Percentiles rank a stretch among this genome's conserved stretches.
These are phyloP conservation scores for Gossypium thurberi DNA, from an alignment of 345 rosid species.

Conservation along the genomic window DNA sequence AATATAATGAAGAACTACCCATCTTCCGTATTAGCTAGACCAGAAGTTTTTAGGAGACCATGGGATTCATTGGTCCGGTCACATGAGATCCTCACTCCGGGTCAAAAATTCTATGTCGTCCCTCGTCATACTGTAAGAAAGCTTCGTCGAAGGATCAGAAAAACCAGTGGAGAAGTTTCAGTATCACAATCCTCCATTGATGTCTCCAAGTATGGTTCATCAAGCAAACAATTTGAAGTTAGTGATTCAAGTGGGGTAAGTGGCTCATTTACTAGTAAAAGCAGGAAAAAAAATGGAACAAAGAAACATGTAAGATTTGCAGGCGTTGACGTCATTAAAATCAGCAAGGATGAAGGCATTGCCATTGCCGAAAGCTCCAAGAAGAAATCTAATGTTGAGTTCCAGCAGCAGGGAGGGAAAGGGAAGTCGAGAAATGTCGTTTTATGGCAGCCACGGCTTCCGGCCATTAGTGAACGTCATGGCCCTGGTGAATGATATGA, in stretches of 20 bases:
- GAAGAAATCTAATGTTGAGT: background rate
- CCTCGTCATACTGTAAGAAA: constrained; percentile 33
- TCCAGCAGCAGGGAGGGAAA: background rate
- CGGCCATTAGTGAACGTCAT: constrained; percentile 15
- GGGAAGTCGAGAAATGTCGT: background rate
- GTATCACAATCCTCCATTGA: background rate
- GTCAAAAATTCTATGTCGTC: constrained; percentile 29
- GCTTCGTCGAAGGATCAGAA: constrained; percentile 26
- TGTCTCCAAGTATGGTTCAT: background rate
- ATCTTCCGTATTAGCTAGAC: constrained; percentile 27
- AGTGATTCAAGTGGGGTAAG: constrained; percentile 8
- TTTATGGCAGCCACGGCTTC: constrained; percentile 28
- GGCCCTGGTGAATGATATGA: background rate
- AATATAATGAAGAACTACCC: constrained; percentile 40
- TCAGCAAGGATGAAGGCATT: background rate
- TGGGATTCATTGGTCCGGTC: constrained; percentile 19
- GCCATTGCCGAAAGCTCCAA: background rate
- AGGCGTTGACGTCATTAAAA: constrained; percentile 22
- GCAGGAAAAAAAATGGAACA: background rate
- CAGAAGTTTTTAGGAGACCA: constrained; percentile 39
- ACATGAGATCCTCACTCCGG: constrained; percentile 12
- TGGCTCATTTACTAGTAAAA: background rate
- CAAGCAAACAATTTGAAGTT: background rate
- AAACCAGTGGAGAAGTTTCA: constrained; percentile 15
- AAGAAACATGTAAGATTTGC: constrained; percentile 28